phyloP scores from a whole-genome alignment of 441 rosid species.

The Kokia cookei region DNA sequence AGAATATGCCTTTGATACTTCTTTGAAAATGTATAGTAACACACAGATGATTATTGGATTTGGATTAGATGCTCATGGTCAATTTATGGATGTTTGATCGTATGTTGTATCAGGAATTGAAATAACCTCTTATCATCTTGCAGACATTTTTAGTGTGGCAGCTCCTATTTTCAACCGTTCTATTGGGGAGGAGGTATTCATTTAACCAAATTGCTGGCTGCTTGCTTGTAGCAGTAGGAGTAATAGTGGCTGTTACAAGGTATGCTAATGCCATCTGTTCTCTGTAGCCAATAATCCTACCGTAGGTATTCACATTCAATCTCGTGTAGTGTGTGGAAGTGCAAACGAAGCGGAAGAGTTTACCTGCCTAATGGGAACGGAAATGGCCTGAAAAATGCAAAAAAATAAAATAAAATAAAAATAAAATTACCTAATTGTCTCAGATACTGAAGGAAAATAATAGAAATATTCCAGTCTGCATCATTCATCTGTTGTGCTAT shows the following conservation, averaged over 20 bases:
- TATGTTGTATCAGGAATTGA: not conserved
- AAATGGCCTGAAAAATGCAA: too few relatives aligned
- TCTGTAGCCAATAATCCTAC: not conserved
- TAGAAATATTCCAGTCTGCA: not conserved
- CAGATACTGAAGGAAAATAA: not conserved
- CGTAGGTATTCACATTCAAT: not conserved
- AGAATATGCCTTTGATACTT: not conserved
- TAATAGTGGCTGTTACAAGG: conserved; percentile 78
- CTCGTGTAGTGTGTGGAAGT: not conserved
- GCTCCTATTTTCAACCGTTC: conserved; percentile 53
- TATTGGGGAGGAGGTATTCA: conserved; percentile 58
- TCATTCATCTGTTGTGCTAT: not conserved
- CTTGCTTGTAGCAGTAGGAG: conserved; percentile 77
- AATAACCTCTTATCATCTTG: conserved; percentile 10
- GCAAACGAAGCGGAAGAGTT: not conserved
- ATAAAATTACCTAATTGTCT: not conserved
- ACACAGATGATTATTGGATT: not conserved
- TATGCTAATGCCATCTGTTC: conserved; percentile 5
- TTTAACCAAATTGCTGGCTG: conserved; percentile 64
- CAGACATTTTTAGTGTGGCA: conserved; percentile 93
- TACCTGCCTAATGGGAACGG: not conserved
- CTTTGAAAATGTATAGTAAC: not conserved
- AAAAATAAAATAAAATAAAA: too few relatives aligned
- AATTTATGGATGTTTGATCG: not conserved
- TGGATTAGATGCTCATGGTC: not conserved